Evolutionary conservation across 2,329 filamentous ascomycete species (phyloP).

Genomic region (Talaromyces islandicus): DNA sequence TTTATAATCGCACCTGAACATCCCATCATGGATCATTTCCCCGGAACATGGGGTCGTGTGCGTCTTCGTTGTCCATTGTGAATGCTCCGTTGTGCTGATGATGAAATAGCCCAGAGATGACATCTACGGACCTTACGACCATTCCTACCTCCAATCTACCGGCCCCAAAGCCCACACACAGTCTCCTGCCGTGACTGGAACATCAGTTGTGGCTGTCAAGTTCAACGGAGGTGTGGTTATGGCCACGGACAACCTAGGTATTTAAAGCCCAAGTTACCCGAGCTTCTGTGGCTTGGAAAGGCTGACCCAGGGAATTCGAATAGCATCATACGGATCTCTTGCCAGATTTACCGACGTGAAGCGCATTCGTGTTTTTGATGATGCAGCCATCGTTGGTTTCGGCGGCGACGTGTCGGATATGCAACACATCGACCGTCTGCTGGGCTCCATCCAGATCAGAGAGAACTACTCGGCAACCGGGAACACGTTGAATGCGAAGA

Average conservation of each 20-base stretch:
- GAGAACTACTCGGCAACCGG: constrained; percentile 69
- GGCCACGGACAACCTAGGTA: constrained; percentile 93
- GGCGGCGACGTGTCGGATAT: constrained; percentile 97
- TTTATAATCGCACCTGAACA: neutral
- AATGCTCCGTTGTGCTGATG: constrained; percentile 27
- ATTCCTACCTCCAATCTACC: constrained; percentile 67
- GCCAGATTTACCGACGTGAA: constrained; percentile 96
- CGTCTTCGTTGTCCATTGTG: constrained; percentile 20
- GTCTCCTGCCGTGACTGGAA: constrained; percentile 89
- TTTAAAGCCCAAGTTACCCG: neutral
- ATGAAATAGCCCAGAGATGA: constrained; percentile 80
- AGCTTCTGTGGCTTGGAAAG: neutral
- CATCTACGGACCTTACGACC: constrained; percentile 89
- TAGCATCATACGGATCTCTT: constrained; percentile 94
- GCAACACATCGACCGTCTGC: constrained; percentile 92
- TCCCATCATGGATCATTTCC: constrained; percentile 57
- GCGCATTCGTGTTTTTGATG: constrained; percentile 83
- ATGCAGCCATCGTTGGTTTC: constrained; percentile 80
- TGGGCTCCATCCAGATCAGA: constrained; percentile 77
- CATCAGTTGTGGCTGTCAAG: constrained; percentile 90
- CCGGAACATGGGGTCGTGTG: constrained; percentile 62
- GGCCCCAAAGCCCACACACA: constrained; percentile 82
- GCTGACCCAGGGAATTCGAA: neutral
- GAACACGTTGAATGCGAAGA: constrained; percentile 71
- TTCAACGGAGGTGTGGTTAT: constrained; percentile 96